A percentile compares a stretch with the other conserved stretches of the same genome.
Conservation (phyloP, 805 yeast species). For the Saccharomycopsis javanensis region DNA sequence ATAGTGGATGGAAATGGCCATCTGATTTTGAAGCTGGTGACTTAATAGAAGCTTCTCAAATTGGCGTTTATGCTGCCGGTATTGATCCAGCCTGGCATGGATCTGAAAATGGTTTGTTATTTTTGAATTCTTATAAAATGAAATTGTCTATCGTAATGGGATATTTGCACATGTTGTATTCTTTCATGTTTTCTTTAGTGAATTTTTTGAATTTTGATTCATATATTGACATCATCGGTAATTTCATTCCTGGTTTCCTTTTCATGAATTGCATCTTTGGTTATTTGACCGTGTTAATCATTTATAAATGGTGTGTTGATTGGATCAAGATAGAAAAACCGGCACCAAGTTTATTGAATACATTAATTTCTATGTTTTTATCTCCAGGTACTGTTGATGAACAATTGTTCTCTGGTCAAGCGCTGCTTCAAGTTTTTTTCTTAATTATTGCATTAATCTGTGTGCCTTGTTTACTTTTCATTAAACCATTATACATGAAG, state of each 20-base stretch:
- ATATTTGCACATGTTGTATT: conserved; percentile 63
- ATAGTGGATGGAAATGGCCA: conserved; percentile 66
- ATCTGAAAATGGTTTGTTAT: conserved; percentile 59
- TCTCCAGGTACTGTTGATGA: conserved; percentile 64
- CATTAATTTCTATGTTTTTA: conserved; percentile 68
- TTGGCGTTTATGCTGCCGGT: conserved; percentile 52
- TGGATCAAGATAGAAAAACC: conserved; percentile 54
- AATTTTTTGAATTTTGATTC: conserved; percentile 51
- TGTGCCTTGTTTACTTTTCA: conserved; percentile 64
- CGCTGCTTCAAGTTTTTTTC: conserved; percentile 47
- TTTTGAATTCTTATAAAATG: conserved; percentile 70
- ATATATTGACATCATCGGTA: conserved; percentile 57
- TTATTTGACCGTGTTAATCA: conserved; percentile 52
- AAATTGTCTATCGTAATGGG: conserved; percentile 70
- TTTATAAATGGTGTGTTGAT: conserved; percentile 67
- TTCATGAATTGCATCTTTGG: conserved; percentile 75
- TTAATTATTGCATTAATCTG: conserved; percentile 53
- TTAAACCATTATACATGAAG: conserved; percentile 46
- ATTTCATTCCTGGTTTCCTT: conserved; percentile 61
- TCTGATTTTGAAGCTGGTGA: conserved; percentile 40
- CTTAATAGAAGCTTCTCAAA: conserved; percentile 36
- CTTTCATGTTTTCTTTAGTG: conserved; percentile 57
- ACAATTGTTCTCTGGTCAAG: conserved; percentile 56
- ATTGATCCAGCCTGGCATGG: conserved; percentile 74
- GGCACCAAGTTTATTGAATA: conserved; percentile 66